These are phyloP conservation scores for Bimuria novae-zelandiae DNA, from an alignment of 2,329 filamentous ascomycete genomes.

Conservation along the genomic window DNA sequence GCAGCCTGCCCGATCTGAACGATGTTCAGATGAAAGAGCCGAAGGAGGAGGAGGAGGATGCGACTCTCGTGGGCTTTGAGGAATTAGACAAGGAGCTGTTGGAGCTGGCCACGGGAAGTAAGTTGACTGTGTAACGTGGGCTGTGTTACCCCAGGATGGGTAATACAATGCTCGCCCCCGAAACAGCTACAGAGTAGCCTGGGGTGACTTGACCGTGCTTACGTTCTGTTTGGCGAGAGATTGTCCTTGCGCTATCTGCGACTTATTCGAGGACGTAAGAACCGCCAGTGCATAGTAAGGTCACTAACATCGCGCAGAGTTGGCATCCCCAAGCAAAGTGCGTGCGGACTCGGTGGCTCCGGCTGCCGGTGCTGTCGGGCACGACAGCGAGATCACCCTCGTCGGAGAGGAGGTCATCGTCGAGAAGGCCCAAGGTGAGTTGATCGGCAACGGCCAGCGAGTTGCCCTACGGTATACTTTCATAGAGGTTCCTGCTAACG, in stretches of 20 bases:
- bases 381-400: not conserved
- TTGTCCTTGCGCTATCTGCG: too few relatives aligned
- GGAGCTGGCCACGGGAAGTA: not conserved
- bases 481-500: too few relatives aligned
- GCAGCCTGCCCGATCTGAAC: not conserved
- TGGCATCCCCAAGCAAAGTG: not conserved
- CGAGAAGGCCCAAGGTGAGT: not conserved
- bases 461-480: too few relatives aligned
- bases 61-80: not conserved
- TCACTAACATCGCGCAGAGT: not conserved
- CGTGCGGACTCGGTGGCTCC: not conserved
- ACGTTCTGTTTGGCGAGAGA: too few relatives aligned
- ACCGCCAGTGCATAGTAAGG: not conserved
- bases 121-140: too few relatives aligned
- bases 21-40: not conserved
- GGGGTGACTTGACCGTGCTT: too few relatives aligned
- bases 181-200: too few relatives aligned
- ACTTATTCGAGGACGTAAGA: too few relatives aligned
- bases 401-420: not conserved
- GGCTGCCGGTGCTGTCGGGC: too few relatives aligned
- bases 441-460: too few relatives aligned
- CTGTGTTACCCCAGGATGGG: too few relatives aligned
- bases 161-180: too few relatives aligned
- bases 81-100: not conserved
- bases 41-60: not conserved